Evolutionary conservation across 306 rosid species (phyloP).

Genomic region (Calophaca sinica): DNA sequence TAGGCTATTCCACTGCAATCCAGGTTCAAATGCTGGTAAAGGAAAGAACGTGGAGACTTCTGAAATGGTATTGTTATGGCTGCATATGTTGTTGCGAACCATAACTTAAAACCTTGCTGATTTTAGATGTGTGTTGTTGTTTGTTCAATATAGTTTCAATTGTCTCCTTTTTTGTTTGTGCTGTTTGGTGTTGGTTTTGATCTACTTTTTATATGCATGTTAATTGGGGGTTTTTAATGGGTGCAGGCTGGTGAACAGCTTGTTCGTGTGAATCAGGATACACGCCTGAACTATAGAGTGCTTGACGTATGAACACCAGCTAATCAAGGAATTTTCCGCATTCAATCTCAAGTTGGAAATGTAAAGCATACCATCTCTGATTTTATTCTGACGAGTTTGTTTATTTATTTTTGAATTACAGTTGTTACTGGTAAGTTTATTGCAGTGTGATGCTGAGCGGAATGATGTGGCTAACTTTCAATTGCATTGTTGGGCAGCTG

Average conservation of each 20-base stretch:
- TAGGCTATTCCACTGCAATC: too few relatives aligned
- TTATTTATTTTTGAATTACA: neutral
- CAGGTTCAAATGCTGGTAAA: too few relatives aligned
- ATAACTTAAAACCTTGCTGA: neutral
- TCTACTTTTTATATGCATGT: slow-evolving; percentile 18
- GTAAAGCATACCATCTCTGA: slow-evolving; percentile 49
- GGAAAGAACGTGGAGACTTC: too few relatives aligned
- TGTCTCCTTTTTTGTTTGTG: neutral
- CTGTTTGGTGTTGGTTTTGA: neutral
- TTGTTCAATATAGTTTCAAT: neutral
- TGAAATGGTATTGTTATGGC: neutral
- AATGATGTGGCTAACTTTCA: slow-evolving; percentile 24
- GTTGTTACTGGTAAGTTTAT: neutral
- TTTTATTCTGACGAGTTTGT: neutral
- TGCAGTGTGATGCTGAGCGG: neutral
- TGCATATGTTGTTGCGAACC: neutral
- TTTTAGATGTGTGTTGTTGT: neutral
- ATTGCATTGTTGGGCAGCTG: slow-evolving; percentile 54
- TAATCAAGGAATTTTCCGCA: slow-evolving; percentile 80
- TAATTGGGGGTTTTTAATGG: slow-evolving; percentile 41
- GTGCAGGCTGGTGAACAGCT: slow-evolving; percentile 81
- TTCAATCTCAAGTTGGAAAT: slow-evolving; percentile 67
- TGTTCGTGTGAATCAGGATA: slow-evolving; percentile 91
- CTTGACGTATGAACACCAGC: slow-evolving; percentile 83
- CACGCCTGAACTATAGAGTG: slow-evolving; percentile 77